Conservation (phyloP, 2,329 filamentous ascomycete genomes). For the Diaporthe sp. region DNA sequence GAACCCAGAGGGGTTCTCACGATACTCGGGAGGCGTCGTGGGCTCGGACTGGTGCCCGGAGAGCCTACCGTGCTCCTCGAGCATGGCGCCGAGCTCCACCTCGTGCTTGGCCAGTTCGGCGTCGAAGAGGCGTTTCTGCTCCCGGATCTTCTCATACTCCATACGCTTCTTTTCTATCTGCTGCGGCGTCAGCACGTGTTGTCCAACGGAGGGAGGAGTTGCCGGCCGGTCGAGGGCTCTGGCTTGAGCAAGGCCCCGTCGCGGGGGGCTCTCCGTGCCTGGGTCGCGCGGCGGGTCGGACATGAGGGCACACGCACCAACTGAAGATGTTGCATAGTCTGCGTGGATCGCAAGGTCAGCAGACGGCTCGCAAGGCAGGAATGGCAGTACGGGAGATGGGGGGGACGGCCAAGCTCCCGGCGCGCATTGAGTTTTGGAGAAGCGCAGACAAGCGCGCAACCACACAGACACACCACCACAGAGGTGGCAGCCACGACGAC, state of each 20-base stretch:
- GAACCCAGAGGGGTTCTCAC: constrained; percentile 79
- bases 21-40: constrained; percentile 94
- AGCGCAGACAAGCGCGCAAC: constrained; percentile 36
- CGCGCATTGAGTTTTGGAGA: constrained; percentile 34
- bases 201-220: background rate
- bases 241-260: constrained; percentile 1
- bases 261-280: background rate
- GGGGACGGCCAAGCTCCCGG: constrained; percentile 17
- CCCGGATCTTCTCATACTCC: constrained; percentile 91
- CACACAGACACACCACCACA: constrained; percentile 30
- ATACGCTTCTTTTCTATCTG: constrained; percentile 94
- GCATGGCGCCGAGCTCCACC: constrained; percentile 86
- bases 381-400: background rate
- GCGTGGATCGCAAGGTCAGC: constrained; percentile 41
- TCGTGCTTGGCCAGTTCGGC: constrained; percentile 92
- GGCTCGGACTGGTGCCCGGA: constrained; percentile 91
- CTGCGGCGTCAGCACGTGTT: constrained; percentile 37
- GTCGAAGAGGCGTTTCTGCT: constrained; percentile 91
- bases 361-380: background rate
- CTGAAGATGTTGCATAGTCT: constrained; percentile 81
- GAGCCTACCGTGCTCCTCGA: constrained; percentile 78
- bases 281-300: background rate
- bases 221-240: constrained; percentile 37
- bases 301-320: constrained; percentile 63
- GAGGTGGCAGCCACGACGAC: constrained; percentile 27